These are phyloP conservation scores for Pyrenopolyporus hunteri DNA, from an alignment of 495 filamentous ascomycete genomes.

Conservation along the genomic window DNA sequence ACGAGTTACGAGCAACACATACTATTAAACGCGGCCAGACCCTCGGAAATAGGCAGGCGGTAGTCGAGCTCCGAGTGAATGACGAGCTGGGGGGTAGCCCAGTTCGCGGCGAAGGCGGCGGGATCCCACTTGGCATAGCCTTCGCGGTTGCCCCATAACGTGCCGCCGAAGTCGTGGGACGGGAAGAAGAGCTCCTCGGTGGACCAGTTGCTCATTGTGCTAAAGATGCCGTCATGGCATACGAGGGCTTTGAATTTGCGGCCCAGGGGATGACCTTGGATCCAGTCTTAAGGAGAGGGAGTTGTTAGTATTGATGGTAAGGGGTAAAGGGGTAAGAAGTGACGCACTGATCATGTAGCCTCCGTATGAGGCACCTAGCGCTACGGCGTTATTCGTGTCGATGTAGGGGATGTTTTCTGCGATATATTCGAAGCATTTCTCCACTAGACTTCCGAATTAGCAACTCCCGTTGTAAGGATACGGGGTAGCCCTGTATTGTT, in stretches of 20 bases:
- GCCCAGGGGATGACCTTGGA: constrained; percentile 70
- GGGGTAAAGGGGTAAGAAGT: neutral
- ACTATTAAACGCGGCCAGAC: constrained; percentile 81
- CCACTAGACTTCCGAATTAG: too few species aligned
- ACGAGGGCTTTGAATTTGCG: constrained; percentile 89
- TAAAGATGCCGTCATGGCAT: constrained; percentile 90
- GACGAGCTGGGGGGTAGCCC: constrained; percentile 86
- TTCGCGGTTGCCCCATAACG: constrained; percentile 73
- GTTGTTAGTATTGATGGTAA: constrained; percentile 17
- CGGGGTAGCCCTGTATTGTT: too few species aligned
- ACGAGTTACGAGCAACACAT: too few species aligned
- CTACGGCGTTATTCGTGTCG: constrained; percentile 78
- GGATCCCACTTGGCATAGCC: constrained; percentile 87
- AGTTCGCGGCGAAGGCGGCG: constrained; percentile 64
- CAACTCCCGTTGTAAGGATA: too few species aligned
- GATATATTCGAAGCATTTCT: constrained; percentile 78
- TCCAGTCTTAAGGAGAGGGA: constrained; percentile 60
- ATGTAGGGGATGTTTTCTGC: constrained; percentile 73
- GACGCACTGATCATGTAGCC: constrained; percentile 78
- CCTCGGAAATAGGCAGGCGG: constrained; percentile 81
- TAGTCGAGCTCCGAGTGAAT: constrained; percentile 95
- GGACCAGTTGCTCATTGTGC: constrained; percentile 72
- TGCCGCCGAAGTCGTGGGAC: constrained; percentile 79
- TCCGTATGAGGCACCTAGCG: constrained; percentile 84
- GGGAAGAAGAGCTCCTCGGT: constrained; percentile 92